Conservation (phyloP, 441 rosid genomes). For the Populus trichocarpa region DNA sequence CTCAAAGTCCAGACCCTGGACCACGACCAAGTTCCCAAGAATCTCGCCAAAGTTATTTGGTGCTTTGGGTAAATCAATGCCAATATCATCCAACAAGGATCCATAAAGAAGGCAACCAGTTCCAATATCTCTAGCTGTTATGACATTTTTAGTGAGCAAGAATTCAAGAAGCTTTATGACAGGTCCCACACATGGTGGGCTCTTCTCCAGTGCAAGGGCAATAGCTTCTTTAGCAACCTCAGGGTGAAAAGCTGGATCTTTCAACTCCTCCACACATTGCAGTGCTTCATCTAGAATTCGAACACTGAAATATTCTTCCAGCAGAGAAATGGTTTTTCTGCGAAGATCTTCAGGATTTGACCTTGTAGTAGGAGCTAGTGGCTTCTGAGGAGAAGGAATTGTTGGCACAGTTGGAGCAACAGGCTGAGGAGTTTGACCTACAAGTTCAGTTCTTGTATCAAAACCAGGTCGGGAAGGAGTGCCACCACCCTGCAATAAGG, state of each 20-base stretch:
- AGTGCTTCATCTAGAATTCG: constrained; percentile 54
- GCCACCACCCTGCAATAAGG: constrained; percentile 50
- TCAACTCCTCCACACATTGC: constrained; percentile 59
- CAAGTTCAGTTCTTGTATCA: constrained; percentile 14
- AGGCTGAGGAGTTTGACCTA: constrained; percentile 42
- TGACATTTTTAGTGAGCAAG: constrained; percentile 38
- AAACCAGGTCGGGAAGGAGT: constrained; percentile 26
- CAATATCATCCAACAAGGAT: constrained; percentile 61
- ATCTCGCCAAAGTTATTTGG: constrained; percentile 62
- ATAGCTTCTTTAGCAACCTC: constrained; percentile 71
- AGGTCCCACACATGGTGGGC: constrained; percentile 45
- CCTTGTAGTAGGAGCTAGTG: constrained; percentile 12
- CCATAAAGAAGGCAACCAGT: constrained; percentile 58
- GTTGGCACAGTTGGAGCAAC: constrained; percentile 30
- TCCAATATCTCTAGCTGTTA: constrained; percentile 42
- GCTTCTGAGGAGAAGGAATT: constrained; percentile 24
- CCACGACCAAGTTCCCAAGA: constrained; percentile 48
- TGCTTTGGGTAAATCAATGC: constrained; percentile 65
- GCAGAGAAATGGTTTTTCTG: constrained; percentile 49
- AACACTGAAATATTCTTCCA: constrained; percentile 61
- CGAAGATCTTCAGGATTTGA: constrained; percentile 34
- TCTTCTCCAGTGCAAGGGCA: constrained; percentile 56
- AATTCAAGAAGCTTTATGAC: constrained; percentile 41
- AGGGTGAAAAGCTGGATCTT: constrained; percentile 49
- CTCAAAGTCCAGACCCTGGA: constrained; percentile 38